These are phyloP conservation scores for Ambrosia hybrid DNA, from an alignment of 140 eudicot genomes.

Conservation along the genomic window DNA sequence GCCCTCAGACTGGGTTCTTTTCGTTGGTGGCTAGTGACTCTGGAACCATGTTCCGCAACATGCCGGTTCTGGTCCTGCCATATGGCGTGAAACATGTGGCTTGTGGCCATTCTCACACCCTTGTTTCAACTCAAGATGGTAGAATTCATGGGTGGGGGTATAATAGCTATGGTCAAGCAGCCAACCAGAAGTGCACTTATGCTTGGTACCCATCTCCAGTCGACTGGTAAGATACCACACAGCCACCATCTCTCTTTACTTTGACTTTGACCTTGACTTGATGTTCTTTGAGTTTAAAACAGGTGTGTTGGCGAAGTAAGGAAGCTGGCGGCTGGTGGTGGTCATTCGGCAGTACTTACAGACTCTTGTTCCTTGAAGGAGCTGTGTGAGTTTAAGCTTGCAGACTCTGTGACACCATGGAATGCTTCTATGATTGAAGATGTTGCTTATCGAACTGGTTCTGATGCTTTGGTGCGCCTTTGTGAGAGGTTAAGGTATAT, in stretches of 20 bases:
- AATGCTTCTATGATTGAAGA: slow-evolving; percentile 79
- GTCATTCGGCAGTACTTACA: slow-evolving; percentile 92
- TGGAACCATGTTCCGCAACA: slow-evolving; percentile 69
- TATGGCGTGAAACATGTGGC: slow-evolving; percentile 73
- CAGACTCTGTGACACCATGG: slow-evolving; percentile 57
- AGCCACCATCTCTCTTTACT: background rate
- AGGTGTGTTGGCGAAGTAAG: slow-evolving; percentile 99
- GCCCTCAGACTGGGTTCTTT: slow-evolving; percentile 70
- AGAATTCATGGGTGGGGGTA: slow-evolving; percentile 98
- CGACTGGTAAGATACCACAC: slow-evolving; percentile 60
- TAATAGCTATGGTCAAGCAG: slow-evolving; percentile 95
- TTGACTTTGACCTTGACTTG: slow-evolving; percentile 9
- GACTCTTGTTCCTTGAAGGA: slow-evolving; percentile 92
- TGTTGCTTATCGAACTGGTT: slow-evolving; percentile 81
- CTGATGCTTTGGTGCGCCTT: slow-evolving; percentile 98
- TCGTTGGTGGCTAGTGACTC: slow-evolving; percentile 60
- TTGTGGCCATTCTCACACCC: slow-evolving; percentile 97
- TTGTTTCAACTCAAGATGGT: slow-evolving; percentile 78
- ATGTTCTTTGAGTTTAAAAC: slow-evolving; percentile 11
- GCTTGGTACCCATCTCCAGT: slow-evolving; percentile 99
- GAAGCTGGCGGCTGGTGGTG: slow-evolving; percentile 99
- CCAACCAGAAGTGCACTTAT: slow-evolving; percentile 89
- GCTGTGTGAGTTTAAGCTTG: slow-evolving; percentile 88
- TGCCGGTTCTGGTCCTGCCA: slow-evolving; percentile 82
- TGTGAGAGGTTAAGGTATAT: slow-evolving; percentile 85